Percentiles rank a stretch among this genome's conserved stretches.
Conservation (phyloP, 192 early-diverging fungal species). For the Backusella mclennaniae region DNA sequence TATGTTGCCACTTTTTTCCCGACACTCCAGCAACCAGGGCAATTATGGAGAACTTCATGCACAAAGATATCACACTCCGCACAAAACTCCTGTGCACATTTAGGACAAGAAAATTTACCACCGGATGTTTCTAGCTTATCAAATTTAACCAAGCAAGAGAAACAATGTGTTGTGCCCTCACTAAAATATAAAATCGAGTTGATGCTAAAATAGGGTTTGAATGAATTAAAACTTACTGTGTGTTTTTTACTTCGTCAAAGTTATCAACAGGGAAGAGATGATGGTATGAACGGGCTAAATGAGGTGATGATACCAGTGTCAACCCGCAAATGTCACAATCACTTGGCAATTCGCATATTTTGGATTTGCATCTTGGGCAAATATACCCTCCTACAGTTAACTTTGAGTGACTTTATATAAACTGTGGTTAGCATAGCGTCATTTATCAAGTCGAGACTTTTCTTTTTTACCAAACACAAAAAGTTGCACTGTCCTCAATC, state of each 20-base stretch:
- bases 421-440: background rate
- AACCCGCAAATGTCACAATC: constrained; percentile 91
- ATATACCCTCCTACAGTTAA: constrained; percentile 71
- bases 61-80: constrained; percentile 91
- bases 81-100: constrained; percentile 80
- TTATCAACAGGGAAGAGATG: constrained; percentile 92
- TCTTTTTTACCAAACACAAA: constrained; percentile 73
- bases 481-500: constrained; percentile 49
- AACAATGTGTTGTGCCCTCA: constrained; percentile 42
- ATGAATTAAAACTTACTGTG: constrained; percentile 25
- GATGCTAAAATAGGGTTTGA: constrained; percentile 17
- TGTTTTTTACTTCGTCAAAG: constrained; percentile 65
- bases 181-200: constrained; percentile 20
- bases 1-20: background rate
- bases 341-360: constrained; percentile 86
- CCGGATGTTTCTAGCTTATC: constrained; percentile 31
- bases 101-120: constrained; percentile 66
- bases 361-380: constrained; percentile 81
- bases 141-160: constrained; percentile 47
- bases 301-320: constrained; percentile 85
- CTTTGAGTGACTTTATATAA: constrained; percentile 56
- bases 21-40: constrained; percentile 64
- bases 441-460: background rate
- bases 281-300: constrained; percentile 90
- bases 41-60: constrained; percentile 92